Percentiles rank a stretch among this genome's conserved stretches.
These are phyloP conservation scores for Polytolypa hystricis DNA, from an alignment of 2,329 filamentous ascomycete genomes.

Conservation along the genomic window DNA sequence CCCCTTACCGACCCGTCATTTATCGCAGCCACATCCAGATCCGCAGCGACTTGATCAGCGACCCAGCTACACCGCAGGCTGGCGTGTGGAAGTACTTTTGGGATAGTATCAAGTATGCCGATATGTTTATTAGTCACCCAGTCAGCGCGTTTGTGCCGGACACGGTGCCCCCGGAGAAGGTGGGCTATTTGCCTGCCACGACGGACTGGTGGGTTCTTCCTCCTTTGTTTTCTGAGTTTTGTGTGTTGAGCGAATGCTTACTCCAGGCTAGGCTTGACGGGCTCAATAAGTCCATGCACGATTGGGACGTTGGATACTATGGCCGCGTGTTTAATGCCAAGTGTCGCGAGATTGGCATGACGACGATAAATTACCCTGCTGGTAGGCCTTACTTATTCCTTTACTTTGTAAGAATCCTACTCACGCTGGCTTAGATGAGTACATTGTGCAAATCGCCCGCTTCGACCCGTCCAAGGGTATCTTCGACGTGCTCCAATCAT, in stretches of 20 bases:
- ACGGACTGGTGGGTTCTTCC: constrained; percentile 55
- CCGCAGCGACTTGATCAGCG: constrained; percentile 58
- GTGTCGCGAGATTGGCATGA: constrained; percentile 45
- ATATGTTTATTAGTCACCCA: constrained; percentile 74
- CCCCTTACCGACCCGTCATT: constrained; percentile 63
- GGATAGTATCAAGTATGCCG: constrained; percentile 57
- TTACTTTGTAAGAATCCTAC: constrained; percentile 40
- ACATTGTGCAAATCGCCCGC: constrained; percentile 69
- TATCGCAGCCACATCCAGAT: constrained; percentile 80
- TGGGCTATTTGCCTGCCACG: constrained; percentile 67
- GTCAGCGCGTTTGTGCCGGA: constrained; percentile 64
- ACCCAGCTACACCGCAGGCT: constrained; percentile 53
- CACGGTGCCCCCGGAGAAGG: constrained; percentile 53
- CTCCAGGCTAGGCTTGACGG: constrained; percentile 53
- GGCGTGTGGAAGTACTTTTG: constrained; percentile 69
- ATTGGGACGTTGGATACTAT: constrained; percentile 63
- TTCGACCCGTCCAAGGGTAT: constrained; percentile 81
- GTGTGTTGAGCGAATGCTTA: constrained; percentile 5
- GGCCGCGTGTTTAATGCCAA: constrained; percentile 59
- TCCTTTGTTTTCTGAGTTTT: background rate
- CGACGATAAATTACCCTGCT: constrained; percentile 29
- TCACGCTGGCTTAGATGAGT: constrained; percentile 41
- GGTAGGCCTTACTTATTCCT: constrained; percentile 13
- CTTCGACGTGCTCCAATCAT: constrained; percentile 63
- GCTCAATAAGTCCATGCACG: constrained; percentile 61